A percentile compares a stretch with the other conserved stretches of the same genome.
phyloP scores from a whole-genome alignment of 2,329 filamentous ascomycete species.

The Arthrocladium fulminans region DNA sequence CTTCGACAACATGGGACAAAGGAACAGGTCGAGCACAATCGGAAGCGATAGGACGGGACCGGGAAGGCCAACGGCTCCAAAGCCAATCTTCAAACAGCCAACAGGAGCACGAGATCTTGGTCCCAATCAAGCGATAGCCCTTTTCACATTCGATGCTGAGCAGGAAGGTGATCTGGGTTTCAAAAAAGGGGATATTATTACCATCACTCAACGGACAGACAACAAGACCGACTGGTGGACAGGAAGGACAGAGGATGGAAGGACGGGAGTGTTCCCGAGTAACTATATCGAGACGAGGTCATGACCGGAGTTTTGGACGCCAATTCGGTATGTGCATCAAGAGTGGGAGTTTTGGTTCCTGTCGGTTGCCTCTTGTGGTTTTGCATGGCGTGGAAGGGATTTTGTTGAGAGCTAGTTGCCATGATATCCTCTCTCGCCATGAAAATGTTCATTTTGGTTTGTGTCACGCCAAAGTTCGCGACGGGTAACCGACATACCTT shows the following conservation, averaged over 20 bases:
- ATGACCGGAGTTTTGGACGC: slow-evolving; percentile 5
- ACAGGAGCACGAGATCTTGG: slow-evolving; percentile 35
- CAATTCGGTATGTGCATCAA: neutral
- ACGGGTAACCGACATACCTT: too few relatives aligned
- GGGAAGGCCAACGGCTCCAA: slow-evolving; percentile 73
- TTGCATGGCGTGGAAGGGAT: neutral
- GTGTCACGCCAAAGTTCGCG: too few relatives aligned
- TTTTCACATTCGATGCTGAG: slow-evolving; percentile 91
- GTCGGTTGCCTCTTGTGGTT: neutral
- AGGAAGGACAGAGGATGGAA: slow-evolving; percentile 65
- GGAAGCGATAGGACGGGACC: slow-evolving; percentile 46
- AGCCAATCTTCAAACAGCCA: slow-evolving; percentile 63
- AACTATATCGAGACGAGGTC: slow-evolving; percentile 22
- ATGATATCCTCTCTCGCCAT: too few relatives aligned
- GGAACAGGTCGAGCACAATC: slow-evolving; percentile 32
- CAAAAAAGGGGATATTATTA: slow-evolving; percentile 95
- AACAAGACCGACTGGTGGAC: slow-evolving; percentile 98
- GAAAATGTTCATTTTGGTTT: too few relatives aligned
- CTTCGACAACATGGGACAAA: slow-evolving; percentile 25
- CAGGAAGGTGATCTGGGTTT: slow-evolving; percentile 88
- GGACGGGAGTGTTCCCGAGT: slow-evolving; percentile 78
- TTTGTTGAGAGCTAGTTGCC: too few relatives aligned
- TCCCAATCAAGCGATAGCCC: slow-evolving; percentile 73
- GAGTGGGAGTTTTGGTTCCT: neutral
- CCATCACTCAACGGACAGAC: slow-evolving; percentile 86